phyloP scores from a whole-genome alignment of 805 yeast species.

The Novakomyces olei region DNA sequence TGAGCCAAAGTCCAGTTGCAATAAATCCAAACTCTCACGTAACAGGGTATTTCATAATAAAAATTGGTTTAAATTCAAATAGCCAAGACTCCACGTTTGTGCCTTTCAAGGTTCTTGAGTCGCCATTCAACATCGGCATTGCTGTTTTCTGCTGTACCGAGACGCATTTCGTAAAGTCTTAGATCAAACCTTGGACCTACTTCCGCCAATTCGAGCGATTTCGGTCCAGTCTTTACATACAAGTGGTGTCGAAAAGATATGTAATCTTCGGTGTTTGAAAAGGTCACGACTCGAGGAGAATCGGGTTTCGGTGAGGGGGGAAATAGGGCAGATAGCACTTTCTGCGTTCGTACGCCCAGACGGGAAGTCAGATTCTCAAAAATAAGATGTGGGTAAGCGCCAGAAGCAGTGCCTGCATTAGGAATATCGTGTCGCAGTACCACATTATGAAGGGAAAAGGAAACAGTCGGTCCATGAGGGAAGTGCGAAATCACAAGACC shows the following conservation, averaged over 20 bases:
- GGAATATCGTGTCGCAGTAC: constrained; percentile 80
- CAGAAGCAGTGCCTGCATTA: constrained; percentile 69
- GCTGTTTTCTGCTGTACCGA: constrained; percentile 83
- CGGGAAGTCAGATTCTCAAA: constrained; percentile 72
- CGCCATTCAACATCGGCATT: constrained; percentile 99
- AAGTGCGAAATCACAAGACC: constrained; percentile 80
- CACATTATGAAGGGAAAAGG: constrained; percentile 84
- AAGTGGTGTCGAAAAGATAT: constrained; percentile 91
- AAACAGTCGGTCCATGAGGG: constrained; percentile 95
- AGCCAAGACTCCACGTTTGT: constrained; percentile 24
- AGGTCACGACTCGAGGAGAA: constrained; percentile 76
- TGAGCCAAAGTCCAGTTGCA: no score
- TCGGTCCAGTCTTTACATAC: constrained; percentile 63
- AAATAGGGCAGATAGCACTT: constrained; percentile 65
- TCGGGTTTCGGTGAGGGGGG: constrained; percentile 94
- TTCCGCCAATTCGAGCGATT: constrained; percentile 77
- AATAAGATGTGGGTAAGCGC: constrained; percentile 80
- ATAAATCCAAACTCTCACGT: no score
- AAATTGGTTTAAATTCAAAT: no score
- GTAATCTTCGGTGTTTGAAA: constrained; percentile 74
- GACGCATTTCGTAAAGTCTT: constrained; percentile 67
- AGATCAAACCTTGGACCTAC: constrained; percentile 98
- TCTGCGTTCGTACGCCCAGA: constrained; percentile 62
- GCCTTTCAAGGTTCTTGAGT: constrained; percentile 73
- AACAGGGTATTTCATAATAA: no score